Evolutionary conservation across 2,329 filamentous ascomycete genomes (phyloP).

Genomic region (Aspergillus novoparasiticus): DNA sequence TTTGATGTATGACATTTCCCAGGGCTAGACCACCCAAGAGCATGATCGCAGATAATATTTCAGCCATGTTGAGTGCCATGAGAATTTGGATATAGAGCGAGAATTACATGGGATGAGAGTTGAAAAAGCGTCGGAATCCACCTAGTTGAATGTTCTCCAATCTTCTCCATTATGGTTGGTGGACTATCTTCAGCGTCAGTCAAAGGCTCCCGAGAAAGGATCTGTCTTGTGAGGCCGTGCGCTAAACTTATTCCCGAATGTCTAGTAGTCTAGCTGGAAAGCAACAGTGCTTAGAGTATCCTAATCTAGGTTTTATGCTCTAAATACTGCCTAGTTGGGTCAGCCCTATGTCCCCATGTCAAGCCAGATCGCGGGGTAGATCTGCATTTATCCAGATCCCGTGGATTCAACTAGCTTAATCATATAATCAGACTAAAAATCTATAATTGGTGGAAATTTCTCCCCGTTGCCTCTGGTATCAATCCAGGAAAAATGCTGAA

Average conservation of each 20-base stretch:
- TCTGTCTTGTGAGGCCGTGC: background rate
- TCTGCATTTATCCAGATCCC: background rate
- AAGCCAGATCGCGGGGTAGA: background rate
- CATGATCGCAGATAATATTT: background rate
- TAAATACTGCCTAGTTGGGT: background rate
- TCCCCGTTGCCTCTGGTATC: too few relatives aligned
- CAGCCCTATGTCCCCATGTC: background rate
- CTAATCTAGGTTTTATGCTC: background rate
- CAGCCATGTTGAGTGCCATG: background rate
- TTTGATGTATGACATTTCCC: background rate
- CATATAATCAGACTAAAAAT: background rate
- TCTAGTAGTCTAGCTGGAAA: background rate
- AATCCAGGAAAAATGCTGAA: background rate
- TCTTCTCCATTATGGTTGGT: background rate
- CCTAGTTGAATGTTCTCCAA: background rate
- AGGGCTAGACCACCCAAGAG: background rate
- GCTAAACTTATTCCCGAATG: accelerated
- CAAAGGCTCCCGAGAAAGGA: background rate
- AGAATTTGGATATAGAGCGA: background rate
- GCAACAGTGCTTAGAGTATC: accelerated
- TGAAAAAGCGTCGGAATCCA: accelerated
- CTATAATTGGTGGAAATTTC: background rate
- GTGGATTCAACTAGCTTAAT: background rate
- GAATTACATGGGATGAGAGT: background rate
- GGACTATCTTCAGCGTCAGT: background rate